Percentiles rank a stretch among this genome's conserved stretches.
Conservation (phyloP, 371 early-diverging fungal species). For the Phascolomyces articulosus region DNA sequence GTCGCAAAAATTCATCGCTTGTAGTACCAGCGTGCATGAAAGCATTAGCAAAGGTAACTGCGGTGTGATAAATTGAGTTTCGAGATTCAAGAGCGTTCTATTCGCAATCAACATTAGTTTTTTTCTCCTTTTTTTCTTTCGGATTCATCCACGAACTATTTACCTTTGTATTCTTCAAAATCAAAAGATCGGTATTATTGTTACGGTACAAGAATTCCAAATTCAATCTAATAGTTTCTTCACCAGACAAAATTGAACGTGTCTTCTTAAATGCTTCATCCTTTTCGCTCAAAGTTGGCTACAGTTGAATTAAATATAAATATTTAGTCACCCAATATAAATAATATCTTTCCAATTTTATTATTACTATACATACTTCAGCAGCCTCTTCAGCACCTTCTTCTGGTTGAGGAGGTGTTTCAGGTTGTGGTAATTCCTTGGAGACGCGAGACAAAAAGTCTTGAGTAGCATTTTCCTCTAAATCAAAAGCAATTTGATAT, state of each 20-base stretch:
- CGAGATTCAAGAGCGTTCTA: slow-evolving; percentile 88
- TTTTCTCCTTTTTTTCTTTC: too few relatives aligned
- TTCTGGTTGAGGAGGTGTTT: slow-evolving; percentile 25
- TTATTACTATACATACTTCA: slow-evolving; percentile 39
- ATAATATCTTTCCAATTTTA: neutral
- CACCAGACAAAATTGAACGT: slow-evolving; percentile 83
- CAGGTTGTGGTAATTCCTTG: slow-evolving; percentile 53
- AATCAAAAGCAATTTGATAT: slow-evolving; percentile 97
- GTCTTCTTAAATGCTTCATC: slow-evolving; percentile 52
- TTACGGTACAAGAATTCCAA: slow-evolving; percentile 94
- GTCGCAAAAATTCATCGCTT: slow-evolving; percentile 96
- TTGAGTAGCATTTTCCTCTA: slow-evolving; percentile 94
- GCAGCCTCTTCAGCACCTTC: slow-evolving; percentile 26
- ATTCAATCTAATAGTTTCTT: slow-evolving; percentile 85
- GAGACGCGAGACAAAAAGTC: slow-evolving; percentile 84
- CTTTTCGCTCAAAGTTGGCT: neutral
- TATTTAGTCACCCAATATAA: too few relatives aligned
- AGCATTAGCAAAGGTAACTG: slow-evolving; percentile 97
- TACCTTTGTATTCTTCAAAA: slow-evolving; percentile 92
- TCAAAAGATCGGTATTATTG: slow-evolving; percentile 93
- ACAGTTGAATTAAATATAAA: neutral
- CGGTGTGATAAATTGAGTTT: slow-evolving; percentile 91
- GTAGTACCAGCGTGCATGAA: slow-evolving; percentile 99
- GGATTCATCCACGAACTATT: too few relatives aligned
- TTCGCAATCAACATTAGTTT: too few relatives aligned